phyloP scores from a whole-genome alignment of 768 basidiomycete genomes.

The Mycena albidolilacea region DNA sequence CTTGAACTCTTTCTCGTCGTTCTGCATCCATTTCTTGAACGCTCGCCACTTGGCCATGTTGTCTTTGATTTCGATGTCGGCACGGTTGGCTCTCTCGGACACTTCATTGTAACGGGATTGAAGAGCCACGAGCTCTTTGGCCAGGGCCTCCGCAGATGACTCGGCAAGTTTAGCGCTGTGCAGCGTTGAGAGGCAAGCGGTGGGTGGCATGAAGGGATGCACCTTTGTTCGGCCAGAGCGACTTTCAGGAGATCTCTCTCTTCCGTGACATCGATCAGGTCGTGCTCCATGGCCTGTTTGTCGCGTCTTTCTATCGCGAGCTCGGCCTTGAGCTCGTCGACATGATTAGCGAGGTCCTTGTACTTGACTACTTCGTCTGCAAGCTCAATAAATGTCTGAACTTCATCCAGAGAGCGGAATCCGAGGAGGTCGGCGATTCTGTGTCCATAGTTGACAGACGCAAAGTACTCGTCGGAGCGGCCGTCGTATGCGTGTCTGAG shows the following conservation, averaged over 20 bases:
- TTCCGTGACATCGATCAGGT: constrained; percentile 58
- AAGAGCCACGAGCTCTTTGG: constrained; percentile 36
- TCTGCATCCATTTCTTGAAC: constrained; percentile 61
- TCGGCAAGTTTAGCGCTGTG: constrained; percentile 14
- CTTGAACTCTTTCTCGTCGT: constrained; percentile 49
- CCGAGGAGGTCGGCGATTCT: constrained; percentile 61
- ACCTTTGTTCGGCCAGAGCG: constrained; percentile 23
- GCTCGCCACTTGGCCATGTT: constrained; percentile 56
- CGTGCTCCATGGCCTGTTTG: constrained; percentile 58
- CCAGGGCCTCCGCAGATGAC: constrained; percentile 31
- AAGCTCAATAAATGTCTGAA: constrained; percentile 57
- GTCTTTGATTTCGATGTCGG: constrained; percentile 64
- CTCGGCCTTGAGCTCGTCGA: constrained; percentile 49
- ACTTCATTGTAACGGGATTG: neutral
- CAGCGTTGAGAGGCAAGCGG: neutral
- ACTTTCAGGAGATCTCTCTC: constrained; percentile 28
- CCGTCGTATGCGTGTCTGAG: constrained; percentile 53
- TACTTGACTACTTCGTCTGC: constrained; percentile 51
- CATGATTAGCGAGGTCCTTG: constrained; percentile 53
- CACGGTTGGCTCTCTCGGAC: constrained; percentile 51
- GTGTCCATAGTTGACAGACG: constrained; percentile 52
- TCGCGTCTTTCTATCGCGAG: constrained; percentile 20
- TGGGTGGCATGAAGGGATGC: constrained; percentile 2
- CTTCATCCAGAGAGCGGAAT: constrained; percentile 59
- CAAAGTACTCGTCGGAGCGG: constrained; percentile 55